phyloP scores from a whole-genome alignment of 2,329 filamentous ascomycete genomes.

The Fusarium secorum region DNA sequence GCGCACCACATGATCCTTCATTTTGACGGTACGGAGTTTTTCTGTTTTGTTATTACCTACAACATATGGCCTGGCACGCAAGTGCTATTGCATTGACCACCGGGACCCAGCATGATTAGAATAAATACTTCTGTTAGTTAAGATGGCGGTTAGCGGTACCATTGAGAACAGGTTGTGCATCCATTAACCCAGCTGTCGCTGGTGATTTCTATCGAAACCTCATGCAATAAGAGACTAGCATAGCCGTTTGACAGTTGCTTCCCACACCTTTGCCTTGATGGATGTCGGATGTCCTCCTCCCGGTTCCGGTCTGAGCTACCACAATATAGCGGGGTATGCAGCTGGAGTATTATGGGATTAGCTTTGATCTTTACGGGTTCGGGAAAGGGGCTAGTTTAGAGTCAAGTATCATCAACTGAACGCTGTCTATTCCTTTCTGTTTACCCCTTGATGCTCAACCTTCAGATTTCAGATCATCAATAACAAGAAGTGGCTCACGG shows the following conservation, averaged over 20 bases:
- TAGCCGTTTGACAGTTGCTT: background rate
- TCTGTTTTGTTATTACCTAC: background rate
- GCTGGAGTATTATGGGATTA: background rate
- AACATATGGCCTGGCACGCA: constrained; percentile 4
- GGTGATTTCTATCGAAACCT: background rate
- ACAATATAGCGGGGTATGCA: background rate
- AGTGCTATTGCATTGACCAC: background rate
- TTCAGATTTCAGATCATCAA: constrained; percentile 46
- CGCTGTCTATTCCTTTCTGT: background rate
- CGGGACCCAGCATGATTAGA: background rate
- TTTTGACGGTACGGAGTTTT: constrained; percentile 2
- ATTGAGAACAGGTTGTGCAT: background rate
- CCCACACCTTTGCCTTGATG: background rate
- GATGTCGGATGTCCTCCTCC: background rate
- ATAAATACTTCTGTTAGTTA: background rate
- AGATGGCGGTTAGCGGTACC: background rate
- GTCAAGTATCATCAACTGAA: background rate
- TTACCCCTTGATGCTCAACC: background rate
- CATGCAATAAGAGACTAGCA: background rate
- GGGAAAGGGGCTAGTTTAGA: background rate
- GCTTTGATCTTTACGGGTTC: background rate
- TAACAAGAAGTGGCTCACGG: constrained; percentile 47
- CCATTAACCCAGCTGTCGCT: background rate
- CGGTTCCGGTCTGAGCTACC: background rate
- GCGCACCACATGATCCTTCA: background rate